phyloP scores from a whole-genome alignment of 495 filamentous ascomycete genomes.

The Friedmanniomyces endolithicus region DNA sequence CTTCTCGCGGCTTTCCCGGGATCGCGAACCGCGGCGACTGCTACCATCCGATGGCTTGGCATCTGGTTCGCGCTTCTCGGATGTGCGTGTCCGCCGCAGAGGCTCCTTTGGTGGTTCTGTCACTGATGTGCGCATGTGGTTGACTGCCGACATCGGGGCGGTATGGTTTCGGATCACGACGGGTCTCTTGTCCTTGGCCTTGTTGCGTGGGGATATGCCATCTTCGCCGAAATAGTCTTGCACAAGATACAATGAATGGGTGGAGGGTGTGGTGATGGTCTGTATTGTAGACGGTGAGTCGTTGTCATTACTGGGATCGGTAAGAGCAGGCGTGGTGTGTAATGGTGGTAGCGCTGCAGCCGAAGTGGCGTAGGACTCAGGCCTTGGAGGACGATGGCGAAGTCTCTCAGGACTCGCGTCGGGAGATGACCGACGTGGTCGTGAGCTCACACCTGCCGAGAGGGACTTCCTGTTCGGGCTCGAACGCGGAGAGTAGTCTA shows the following conservation, averaged over 20 bases:
- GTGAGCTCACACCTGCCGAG: conserved; percentile 5
- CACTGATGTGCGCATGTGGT: conserved; percentile 1
- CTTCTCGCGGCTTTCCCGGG: conserved; percentile 28
- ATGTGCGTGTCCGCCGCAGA: not conserved
- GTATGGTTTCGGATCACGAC: conserved; percentile 14
- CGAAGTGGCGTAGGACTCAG: conserved; percentile 19
- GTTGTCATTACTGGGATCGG: conserved; percentile 24
- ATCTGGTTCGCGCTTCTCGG: not conserved
- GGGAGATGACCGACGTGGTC: conserved; percentile 20
- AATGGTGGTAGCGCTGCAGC: conserved; percentile 24
- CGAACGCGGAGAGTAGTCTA: conserved; percentile 17
- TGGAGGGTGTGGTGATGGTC: conserved; percentile 17
- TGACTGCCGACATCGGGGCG: conserved; percentile 7
- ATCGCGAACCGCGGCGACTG: conserved; percentile 4
- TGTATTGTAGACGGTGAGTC: conserved; percentile 19
- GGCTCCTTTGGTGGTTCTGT: not conserved
- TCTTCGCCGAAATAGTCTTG: conserved; percentile 18
- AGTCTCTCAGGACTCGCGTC: conserved; percentile 23
- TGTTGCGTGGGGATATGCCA: conserved; percentile 9
- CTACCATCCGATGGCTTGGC: not conserved
- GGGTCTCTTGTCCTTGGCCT: conserved; percentile 4
- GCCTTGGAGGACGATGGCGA: conserved; percentile 18
- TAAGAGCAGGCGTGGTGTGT: conserved; percentile 22
- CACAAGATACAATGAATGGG: conserved; percentile 7
- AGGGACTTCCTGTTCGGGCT: conserved; percentile 15